phyloP scores from a whole-genome alignment of 176 grass and related monocot genomes.

The Cymbopogon citratus region DNA sequence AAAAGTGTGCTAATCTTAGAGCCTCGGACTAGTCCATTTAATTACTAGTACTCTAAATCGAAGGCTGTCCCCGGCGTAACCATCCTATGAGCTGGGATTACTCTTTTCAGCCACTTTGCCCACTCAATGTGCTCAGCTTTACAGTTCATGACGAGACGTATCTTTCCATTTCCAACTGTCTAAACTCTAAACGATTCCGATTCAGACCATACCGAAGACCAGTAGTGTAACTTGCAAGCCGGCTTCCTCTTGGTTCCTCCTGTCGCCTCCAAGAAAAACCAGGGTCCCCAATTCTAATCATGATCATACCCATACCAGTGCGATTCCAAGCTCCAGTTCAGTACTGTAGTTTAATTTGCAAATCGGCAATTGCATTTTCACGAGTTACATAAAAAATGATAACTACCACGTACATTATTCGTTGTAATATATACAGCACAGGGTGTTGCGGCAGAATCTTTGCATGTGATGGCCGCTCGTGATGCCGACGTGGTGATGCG shows the following conservation, averaged over 20 bases:
- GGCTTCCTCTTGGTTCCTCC: not conserved
- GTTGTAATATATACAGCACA: not conserved
- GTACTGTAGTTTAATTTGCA: not conserved
- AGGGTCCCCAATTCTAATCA: not conserved
- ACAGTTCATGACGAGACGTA: constrained; percentile 31
- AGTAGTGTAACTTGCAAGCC: constrained; percentile 17
- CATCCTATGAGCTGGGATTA: not conserved
- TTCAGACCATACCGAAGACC: not conserved
- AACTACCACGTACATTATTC: not conserved
- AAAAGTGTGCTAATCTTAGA: not conserved
- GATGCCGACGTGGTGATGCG: not conserved
- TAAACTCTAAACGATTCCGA: constrained; percentile 18
- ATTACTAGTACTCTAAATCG: not conserved
- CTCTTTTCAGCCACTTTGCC: not conserved
- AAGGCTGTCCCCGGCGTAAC: not conserved
- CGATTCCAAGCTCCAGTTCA: not conserved
- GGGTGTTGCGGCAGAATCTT: not conserved
- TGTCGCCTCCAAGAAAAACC: not conserved
- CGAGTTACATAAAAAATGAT: not conserved
- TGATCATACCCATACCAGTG: not conserved
- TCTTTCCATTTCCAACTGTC: constrained; percentile 24
- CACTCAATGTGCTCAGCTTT: constrained; percentile 2
- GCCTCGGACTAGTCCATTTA: not conserved
- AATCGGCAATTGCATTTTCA: not conserved
- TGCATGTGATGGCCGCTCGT: not conserved